Percentiles rank a stretch among this genome's conserved stretches.
Conservation (phyloP, 2,329 filamentous ascomycete species). For the Stachybotrys echinatus region DNA sequence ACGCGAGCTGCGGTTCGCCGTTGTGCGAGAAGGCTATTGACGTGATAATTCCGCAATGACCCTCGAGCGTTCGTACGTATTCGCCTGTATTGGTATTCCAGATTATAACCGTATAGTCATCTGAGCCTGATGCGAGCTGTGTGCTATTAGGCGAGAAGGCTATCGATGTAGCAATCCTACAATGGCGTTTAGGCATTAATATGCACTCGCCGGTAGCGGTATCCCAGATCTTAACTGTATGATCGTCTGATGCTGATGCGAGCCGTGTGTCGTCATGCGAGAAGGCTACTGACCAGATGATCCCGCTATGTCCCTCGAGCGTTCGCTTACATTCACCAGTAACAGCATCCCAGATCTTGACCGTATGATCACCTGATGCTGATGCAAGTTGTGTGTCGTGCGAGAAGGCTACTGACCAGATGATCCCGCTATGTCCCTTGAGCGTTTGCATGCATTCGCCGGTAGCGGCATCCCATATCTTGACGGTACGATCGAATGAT, state of each 20-base stretch:
- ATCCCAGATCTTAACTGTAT: background rate
- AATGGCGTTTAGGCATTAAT: background rate
- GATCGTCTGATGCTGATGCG: background rate
- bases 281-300: background rate
- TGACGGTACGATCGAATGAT: slow-evolving; percentile 5
- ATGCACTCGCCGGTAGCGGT: background rate
- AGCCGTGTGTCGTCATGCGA: background rate
- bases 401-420: slow-evolving; percentile 8
- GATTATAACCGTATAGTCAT: slow-evolving; percentile 3
- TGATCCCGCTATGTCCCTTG: slow-evolving; percentile 5
- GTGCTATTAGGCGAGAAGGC: background rate
- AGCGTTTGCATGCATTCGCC: slow-evolving; percentile 6
- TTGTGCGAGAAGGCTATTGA: slow-evolving; percentile 1
- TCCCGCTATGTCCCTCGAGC: background rate
- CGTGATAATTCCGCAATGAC: background rate
- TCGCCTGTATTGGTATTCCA: slow-evolving; percentile 4
- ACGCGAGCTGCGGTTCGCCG: background rate
- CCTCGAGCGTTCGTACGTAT: slow-evolving; percentile 3
- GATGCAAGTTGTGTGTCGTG: slow-evolving; percentile 4
- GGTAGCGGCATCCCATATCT: slow-evolving; percentile 6
- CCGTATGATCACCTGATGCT: slow-evolving; percentile 4
- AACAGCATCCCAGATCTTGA: slow-evolving; percentile 5
- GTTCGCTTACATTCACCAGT: background rate
- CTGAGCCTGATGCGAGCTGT: slow-evolving; percentile 3
- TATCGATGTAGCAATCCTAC: background rate